phyloP scores from a whole-genome alignment of 1,284 basidiomycete species.

The Cutaneotrichosporon cavernicola region DNA sequence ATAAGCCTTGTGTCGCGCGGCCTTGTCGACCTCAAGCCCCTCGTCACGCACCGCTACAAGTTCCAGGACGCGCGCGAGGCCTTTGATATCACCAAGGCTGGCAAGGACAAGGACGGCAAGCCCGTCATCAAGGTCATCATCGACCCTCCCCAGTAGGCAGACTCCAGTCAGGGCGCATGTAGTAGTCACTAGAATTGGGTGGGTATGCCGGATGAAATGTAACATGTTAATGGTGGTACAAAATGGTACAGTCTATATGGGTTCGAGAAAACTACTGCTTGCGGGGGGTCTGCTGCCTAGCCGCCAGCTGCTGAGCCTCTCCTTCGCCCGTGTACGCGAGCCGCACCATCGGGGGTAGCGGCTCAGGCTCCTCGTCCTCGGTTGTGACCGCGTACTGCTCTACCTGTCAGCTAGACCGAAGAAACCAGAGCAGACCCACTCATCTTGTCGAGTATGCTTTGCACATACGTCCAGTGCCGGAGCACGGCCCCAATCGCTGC shows the following conservation, averaged over 20 bases:
- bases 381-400: constrained; percentile 7
- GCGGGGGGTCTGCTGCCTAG: background rate
- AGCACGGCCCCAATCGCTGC: constrained; percentile 49
- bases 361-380: constrained; percentile 32
- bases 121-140: constrained; percentile 53
- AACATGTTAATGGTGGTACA: background rate
- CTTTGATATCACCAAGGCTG: constrained; percentile 59
- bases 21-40: constrained; percentile 57
- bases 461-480: constrained; percentile 52
- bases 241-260: background rate
- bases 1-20: constrained; percentile 59
- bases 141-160: constrained; percentile 36
- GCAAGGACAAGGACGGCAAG: constrained; percentile 66
- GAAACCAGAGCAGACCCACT: background rate
- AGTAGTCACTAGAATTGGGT: no score
- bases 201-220: background rate
- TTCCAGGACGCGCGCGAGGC: constrained; percentile 58
- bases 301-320: constrained; percentile 1
- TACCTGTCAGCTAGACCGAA: background rate
- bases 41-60: constrained; percentile 62
- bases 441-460: constrained; percentile 19
- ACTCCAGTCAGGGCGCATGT: background rate
- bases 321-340: constrained; percentile 28
- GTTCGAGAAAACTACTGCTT: background rate
- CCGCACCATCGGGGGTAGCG: constrained; percentile 42